Evolutionary conservation across 2,329 filamentous ascomycete genomes (phyloP).

Genomic region (Teratosphaeria nubilosa): DNA sequence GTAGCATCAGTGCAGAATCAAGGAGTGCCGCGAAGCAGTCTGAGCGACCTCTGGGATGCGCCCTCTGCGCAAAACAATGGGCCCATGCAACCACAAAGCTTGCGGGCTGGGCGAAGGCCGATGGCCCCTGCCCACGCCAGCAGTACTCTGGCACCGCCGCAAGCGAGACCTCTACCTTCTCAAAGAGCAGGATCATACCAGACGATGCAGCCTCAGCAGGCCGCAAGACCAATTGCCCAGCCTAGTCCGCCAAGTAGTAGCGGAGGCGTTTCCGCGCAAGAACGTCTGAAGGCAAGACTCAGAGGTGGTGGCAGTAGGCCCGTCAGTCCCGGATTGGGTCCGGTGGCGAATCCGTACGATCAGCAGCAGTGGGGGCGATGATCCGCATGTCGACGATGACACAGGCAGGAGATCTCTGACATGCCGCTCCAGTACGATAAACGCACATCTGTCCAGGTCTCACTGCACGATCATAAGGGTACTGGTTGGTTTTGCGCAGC

Average conservation of each 20-base stretch:
- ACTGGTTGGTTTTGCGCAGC: not conserved
- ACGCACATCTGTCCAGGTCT: not conserved
- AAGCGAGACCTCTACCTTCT: slow-evolving; percentile 54
- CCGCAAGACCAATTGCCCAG: slow-evolving; percentile 28
- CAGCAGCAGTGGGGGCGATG: slow-evolving; percentile 1
- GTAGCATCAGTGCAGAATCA: slow-evolving; percentile 16
- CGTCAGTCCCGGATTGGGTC: slow-evolving; percentile 1
- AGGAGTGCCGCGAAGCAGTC: slow-evolving; percentile 20
- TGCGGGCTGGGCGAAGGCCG: slow-evolving; percentile 25
- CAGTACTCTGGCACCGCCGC: slow-evolving; percentile 25
- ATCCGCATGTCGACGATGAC: not conserved
- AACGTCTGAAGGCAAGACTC: slow-evolving; percentile 69
- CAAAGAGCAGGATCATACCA: slow-evolving; percentile 70
- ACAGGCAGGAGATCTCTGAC: not conserved
- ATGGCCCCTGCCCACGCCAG: slow-evolving; percentile 7
- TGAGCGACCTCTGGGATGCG: slow-evolving; percentile 52
- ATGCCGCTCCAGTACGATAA: not conserved
- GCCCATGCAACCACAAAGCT: slow-evolving; percentile 33
- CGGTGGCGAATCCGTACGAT: slow-evolving; percentile 2
- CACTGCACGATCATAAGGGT: not conserved
- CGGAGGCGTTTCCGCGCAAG: slow-evolving; percentile 56
- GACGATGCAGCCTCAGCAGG: slow-evolving; percentile 32
- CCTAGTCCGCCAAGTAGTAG: slow-evolving; percentile 27
- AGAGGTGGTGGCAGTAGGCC: slow-evolving; percentile 37
- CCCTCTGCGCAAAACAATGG: slow-evolving; percentile 23